Percentiles rank a stretch among this genome's conserved stretches.
Conservation (phyloP, 2,329 filamentous ascomycete species). For the Amauroascus verrucosus region DNA sequence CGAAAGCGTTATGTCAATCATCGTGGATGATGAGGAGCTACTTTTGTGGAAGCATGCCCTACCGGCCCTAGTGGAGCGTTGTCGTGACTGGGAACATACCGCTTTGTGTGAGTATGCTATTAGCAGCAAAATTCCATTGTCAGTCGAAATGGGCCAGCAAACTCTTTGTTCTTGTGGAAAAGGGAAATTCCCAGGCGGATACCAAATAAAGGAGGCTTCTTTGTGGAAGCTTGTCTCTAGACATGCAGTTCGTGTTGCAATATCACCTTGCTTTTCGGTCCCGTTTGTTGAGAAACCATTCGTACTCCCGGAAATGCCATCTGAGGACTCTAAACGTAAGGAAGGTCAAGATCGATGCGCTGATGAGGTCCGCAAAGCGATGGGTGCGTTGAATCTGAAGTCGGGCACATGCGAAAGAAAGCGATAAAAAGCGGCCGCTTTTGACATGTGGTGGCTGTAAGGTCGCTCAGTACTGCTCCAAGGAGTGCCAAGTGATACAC, state of each 20-base stretch:
- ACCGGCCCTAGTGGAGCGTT: constrained; percentile 30
- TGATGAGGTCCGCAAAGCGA: background rate
- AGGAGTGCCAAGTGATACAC: constrained; percentile 5
- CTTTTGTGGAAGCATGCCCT: constrained; percentile 26
- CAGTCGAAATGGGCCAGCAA: constrained; percentile 17
- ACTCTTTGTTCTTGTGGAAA: constrained; percentile 28
- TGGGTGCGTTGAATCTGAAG: background rate
- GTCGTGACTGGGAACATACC: constrained; percentile 31
- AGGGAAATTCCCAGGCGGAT: constrained; percentile 22
- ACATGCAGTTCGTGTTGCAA: constrained; percentile 24
- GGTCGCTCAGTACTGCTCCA: constrained; percentile 10
- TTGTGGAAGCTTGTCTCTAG: constrained; percentile 21
- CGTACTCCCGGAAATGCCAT: background rate
- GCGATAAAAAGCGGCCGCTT: constrained; percentile 1
- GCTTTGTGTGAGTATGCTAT: constrained; percentile 25
- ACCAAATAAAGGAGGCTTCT: constrained; percentile 6
- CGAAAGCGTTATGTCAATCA: constrained; percentile 13
- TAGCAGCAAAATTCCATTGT: constrained; percentile 20
- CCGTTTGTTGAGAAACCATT: constrained; percentile 22
- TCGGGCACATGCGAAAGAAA: background rate
- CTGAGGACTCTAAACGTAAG: background rate
- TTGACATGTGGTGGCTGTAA: constrained; percentile 8
- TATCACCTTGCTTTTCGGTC: constrained; percentile 26
- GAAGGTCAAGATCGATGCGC: background rate
- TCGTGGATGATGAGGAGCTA: constrained; percentile 21